These are phyloP conservation scores for Neopestalotiopsis clavispora DNA, from an alignment of 2,329 filamentous ascomycete genomes.

Conservation along the genomic window DNA sequence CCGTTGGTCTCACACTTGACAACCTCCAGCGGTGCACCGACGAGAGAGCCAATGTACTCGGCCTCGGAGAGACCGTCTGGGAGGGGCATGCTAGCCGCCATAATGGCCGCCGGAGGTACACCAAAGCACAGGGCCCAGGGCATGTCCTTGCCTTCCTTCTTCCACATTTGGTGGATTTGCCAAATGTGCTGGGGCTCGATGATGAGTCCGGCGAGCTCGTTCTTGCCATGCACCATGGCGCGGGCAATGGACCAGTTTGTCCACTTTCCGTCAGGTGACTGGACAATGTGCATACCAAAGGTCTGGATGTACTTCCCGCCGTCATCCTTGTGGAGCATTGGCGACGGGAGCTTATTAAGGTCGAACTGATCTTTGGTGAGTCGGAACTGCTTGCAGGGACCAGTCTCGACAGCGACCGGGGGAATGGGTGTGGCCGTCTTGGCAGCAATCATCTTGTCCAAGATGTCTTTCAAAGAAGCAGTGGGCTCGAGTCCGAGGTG, in stretches of 20 bases:
- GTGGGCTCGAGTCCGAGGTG: conserved; percentile 45
- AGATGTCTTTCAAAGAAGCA: conserved; percentile 41
- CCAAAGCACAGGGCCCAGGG: conserved; percentile 54
- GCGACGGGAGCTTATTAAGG: conserved; percentile 45
- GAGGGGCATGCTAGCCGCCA: conserved; percentile 54
- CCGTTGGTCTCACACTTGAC: conserved; percentile 58
- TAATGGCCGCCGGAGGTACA: conserved; percentile 53
- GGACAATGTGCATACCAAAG: conserved; percentile 52
- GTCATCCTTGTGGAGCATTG: conserved; percentile 47
- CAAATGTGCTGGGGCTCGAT: conserved; percentile 51
- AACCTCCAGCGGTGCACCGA: conserved; percentile 48
- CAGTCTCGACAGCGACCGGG: conserved; percentile 38
- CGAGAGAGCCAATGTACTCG: conserved; percentile 52
- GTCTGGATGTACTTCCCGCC: conserved; percentile 57
- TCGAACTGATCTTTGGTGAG: conserved; percentile 45
- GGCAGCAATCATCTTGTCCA: conserved; percentile 46
- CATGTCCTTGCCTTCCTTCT: conserved; percentile 46
- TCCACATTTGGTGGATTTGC: conserved; percentile 52
- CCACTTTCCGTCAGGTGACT: conserved; percentile 50
- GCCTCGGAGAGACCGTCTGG: conserved; percentile 51
- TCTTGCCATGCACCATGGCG: conserved; percentile 51
- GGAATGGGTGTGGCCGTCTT: conserved; percentile 36
- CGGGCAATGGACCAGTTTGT: conserved; percentile 52
- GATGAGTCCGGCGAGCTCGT: conserved; percentile 45
- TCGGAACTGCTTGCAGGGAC: conserved; percentile 48